phyloP scores from a whole-genome alignment of 495 filamentous ascomycete species.

The Lasiosphaeria ovina region DNA sequence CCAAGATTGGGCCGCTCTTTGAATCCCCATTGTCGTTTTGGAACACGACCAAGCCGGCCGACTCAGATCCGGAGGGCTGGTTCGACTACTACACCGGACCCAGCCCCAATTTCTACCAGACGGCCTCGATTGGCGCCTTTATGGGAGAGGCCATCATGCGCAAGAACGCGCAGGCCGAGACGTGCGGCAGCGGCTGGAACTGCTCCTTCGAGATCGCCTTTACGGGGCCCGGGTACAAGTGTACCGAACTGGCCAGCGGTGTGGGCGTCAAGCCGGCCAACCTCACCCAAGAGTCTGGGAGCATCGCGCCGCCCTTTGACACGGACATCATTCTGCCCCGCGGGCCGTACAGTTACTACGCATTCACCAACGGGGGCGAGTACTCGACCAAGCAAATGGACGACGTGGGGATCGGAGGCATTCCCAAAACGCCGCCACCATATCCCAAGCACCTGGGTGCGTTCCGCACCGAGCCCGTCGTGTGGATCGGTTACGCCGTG shows the following conservation, averaged over 20 bases:
- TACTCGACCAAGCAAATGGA: conserved; percentile 37
- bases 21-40: conserved; percentile 33
- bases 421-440: conserved; percentile 28
- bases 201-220: conserved; percentile 36
- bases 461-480: conserved; percentile 38
- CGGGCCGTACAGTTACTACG: conserved; percentile 36
- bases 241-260: conserved; percentile 35
- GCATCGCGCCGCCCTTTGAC: conserved; percentile 28
- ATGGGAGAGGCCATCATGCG: conserved; percentile 27
- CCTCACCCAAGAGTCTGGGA: conserved; percentile 30
- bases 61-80: conserved; percentile 23
- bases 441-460: conserved; percentile 35
- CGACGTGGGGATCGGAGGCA: conserved; percentile 27
- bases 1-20: conserved; percentile 24
- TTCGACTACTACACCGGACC: conserved; percentile 40
- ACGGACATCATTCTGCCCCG: conserved; percentile 33
- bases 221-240: conserved; percentile 36
- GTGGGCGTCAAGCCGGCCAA: conserved; percentile 26
- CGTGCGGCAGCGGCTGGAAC: conserved; percentile 39
- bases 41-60: conserved; percentile 32
- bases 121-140: conserved; percentile 31
- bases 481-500: conserved; percentile 36
- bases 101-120: conserved; percentile 24
- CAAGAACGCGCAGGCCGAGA: conserved; percentile 27
- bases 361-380: conserved; percentile 35